A percentile compares a stretch with the other conserved stretches of the same genome.
Evolutionary conservation across 345 rosid genomes (phyloP).

Genomic region (Pseudoturritis turrita): DNA sequence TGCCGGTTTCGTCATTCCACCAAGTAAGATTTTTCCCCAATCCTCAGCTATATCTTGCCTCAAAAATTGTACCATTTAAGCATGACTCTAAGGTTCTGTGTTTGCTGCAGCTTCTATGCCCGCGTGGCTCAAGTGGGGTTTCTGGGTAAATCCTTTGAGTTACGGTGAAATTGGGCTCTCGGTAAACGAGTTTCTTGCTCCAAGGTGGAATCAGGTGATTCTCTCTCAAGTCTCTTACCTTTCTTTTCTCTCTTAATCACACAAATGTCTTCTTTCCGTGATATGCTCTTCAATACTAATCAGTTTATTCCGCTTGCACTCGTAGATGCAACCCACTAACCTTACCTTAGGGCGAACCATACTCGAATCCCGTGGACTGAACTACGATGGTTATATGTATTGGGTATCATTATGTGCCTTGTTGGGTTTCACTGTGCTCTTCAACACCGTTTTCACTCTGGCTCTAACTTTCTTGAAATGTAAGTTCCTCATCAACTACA

Average conservation of each 20-base stretch:
- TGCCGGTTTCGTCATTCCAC: slow-evolving; percentile 66
- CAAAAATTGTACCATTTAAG: not conserved
- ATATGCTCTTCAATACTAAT: not conserved
- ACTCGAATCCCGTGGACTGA: slow-evolving; percentile 42
- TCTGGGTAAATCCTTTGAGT: slow-evolving; percentile 80
- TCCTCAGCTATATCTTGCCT: not conserved
- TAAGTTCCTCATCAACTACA: slow-evolving; percentile 27
- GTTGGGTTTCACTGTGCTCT: slow-evolving; percentile 48
- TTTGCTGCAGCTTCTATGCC: slow-evolving; percentile 68
- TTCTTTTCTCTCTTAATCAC: not conserved
- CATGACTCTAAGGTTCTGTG: not conserved
- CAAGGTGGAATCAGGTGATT: slow-evolving; percentile 54
- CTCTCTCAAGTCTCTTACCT: not conserved
- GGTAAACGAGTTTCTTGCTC: slow-evolving; percentile 63
- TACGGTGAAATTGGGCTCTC: slow-evolving; percentile 67
- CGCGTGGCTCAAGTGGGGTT: slow-evolving; percentile 86
- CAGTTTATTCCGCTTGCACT: not conserved
- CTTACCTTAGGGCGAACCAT: slow-evolving; percentile 41
- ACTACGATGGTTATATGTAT: slow-evolving; percentile 50
- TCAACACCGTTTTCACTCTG: slow-evolving; percentile 40
- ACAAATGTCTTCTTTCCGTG: not conserved
- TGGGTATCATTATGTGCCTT: slow-evolving; percentile 63
- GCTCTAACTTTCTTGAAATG: slow-evolving; percentile 55
- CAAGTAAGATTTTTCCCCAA: slow-evolving; percentile 37
- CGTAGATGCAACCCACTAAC: slow-evolving; percentile 19